Conservation (phyloP, 768 basidiomycete genomes). For the Pisolithus marmoratus region DNA sequence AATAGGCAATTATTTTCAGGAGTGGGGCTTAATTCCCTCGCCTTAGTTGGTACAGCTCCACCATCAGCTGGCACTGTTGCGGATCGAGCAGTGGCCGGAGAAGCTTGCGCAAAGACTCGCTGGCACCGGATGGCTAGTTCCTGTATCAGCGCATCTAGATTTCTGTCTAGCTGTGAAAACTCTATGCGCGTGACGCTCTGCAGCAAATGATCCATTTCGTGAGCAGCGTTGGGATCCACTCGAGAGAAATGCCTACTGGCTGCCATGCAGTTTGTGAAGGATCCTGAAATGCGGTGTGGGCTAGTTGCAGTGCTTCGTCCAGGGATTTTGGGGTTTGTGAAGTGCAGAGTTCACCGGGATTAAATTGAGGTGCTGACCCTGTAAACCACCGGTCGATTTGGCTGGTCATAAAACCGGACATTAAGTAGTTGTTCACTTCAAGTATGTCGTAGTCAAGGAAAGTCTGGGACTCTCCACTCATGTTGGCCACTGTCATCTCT, state of each 20-base stretch:
- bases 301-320: conserved; percentile 40
- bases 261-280: conserved; percentile 44
- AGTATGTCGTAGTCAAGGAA: conserved; percentile 61
- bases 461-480: conserved; percentile 44
- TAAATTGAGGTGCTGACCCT: conserved; percentile 41
- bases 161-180: conserved; percentile 56
- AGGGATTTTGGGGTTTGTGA: conserved; percentile 17
- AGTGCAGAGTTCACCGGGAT: conserved; percentile 27
- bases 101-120: conserved; percentile 55
- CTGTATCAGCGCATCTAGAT: conserved; percentile 59
- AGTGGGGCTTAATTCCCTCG: conserved; percentile 27
- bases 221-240: conserved; percentile 21
- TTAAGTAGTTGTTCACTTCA: conserved; percentile 77
- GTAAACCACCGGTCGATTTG: conserved; percentile 77
- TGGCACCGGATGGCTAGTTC: conserved; percentile 59
- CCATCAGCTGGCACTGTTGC: conserved; percentile 36
- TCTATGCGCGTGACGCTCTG: conserved; percentile 47
- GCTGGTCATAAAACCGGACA: conserved; percentile 61
- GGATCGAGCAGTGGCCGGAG: conserved; percentile 59
- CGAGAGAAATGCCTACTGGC: conserved; percentile 39
- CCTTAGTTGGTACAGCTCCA: conserved; percentile 25
- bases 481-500: conserved; percentile 49
- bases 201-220: conserved; percentile 25
- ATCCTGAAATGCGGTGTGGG: conserved; percentile 43
- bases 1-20: conserved; percentile 29